These are phyloP conservation scores for Spergularia marina DNA, from an alignment of 148 eudicot genomes.

Conservation along the genomic window DNA sequence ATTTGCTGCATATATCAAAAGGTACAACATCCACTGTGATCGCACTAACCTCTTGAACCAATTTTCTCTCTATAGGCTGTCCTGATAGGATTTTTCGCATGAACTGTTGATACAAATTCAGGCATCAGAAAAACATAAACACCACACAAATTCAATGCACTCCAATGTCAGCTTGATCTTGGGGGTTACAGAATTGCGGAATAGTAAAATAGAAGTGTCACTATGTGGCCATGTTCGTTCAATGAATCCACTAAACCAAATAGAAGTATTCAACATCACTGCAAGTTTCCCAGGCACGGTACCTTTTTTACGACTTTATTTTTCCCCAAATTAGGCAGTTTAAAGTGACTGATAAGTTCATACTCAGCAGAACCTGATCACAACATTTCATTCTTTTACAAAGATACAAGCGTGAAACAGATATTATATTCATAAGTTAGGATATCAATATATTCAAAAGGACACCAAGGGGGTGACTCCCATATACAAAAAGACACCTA, in stretches of 20 bases:
- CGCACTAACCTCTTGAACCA: constrained; percentile 36
- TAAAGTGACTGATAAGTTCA: background rate
- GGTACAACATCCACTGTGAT: background rate
- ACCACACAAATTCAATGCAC: background rate
- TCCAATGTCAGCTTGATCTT: background rate
- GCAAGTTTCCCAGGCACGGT: background rate
- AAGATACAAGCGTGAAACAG: too few relatives aligned
- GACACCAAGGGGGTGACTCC: too few relatives aligned
- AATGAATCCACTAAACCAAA: background rate
- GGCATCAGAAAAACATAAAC: background rate
- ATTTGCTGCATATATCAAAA: background rate
- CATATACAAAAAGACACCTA: too few relatives aligned
- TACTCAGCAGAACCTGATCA: background rate
- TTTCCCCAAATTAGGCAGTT: too few relatives aligned
- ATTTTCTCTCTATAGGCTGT: constrained; percentile 35
- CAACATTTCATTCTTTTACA: background rate
- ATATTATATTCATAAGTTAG: too few relatives aligned
- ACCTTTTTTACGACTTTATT: too few relatives aligned
- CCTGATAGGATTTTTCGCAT: constrained; percentile 40
- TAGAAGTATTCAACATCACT: background rate
- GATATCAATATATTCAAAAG: too few relatives aligned
- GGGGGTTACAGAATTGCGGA: background rate
- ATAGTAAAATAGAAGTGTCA: background rate
- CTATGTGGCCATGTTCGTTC: background rate
- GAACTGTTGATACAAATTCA: constrained; percentile 37